phyloP scores from a whole-genome alignment of 2,329 filamentous ascomycete species.

The Cladosporium sp. region DNA sequence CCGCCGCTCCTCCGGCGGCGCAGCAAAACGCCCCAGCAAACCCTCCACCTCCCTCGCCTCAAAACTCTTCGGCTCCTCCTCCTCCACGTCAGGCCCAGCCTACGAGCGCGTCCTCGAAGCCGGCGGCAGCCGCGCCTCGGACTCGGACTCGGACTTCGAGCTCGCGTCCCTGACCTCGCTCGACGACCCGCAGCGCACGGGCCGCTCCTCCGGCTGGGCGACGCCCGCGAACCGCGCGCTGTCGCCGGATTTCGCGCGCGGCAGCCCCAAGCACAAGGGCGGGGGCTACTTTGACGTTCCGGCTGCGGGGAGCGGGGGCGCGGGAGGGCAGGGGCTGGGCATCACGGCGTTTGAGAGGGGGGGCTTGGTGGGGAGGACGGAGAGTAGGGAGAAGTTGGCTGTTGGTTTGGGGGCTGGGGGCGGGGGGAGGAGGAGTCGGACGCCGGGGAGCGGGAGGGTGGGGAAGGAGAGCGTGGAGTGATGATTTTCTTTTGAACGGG shows the following conservation, averaged over 20 bases:
- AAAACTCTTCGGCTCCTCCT: slow-evolving; percentile 59
- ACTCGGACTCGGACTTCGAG: slow-evolving; percentile 56
- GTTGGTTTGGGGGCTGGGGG: neutral
- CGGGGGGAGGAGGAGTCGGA: neutral
- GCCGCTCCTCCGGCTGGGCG: slow-evolving; percentile 59
- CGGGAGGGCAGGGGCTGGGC: slow-evolving; percentile 21
- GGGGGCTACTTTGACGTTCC: slow-evolving; percentile 43
- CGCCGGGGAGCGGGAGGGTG: slow-evolving; percentile 2
- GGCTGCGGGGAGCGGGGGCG: slow-evolving; percentile 12
- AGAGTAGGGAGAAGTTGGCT: slow-evolving; percentile 63
- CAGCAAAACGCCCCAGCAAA: slow-evolving; percentile 29
- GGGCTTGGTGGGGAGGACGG: slow-evolving; percentile 73
- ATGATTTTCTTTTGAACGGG: no score
- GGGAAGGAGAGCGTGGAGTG: no score
- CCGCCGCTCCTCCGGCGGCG: slow-evolving; percentile 40
- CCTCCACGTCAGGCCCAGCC: slow-evolving; percentile 39
- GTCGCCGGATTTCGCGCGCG: slow-evolving; percentile 26
- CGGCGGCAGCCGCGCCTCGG: slow-evolving; percentile 44
- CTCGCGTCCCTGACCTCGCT: slow-evolving; percentile 52
- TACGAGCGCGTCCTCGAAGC: slow-evolving; percentile 88
- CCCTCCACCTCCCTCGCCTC: slow-evolving; percentile 25
- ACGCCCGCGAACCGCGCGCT: slow-evolving; percentile 46
- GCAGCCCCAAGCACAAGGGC: slow-evolving; percentile 21
- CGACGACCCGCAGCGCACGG: slow-evolving; percentile 37
- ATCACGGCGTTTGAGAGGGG: slow-evolving; percentile 51